Percentiles rank a stretch among this genome's conserved stretches.
These are phyloP conservation scores for Phanerochaete carnosa DNA, from an alignment of 768 basidiomycete species.

Conservation along the genomic window DNA sequence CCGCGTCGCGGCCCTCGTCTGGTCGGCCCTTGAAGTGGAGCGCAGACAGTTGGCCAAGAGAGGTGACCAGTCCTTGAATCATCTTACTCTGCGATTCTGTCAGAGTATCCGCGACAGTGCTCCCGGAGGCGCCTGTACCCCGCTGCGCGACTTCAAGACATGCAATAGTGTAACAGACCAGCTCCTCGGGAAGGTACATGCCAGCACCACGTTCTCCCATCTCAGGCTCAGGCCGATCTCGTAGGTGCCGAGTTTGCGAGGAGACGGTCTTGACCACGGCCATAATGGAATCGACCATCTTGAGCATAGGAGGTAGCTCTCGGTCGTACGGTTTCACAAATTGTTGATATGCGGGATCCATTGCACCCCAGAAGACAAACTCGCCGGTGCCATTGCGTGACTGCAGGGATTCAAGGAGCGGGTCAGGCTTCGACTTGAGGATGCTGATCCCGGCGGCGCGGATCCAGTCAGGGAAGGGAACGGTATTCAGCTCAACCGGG, in stretches of 20 bases:
- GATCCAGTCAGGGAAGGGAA: slow-evolving; percentile 86
- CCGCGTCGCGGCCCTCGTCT: slow-evolving; percentile 73
- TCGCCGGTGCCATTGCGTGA: slow-evolving; percentile 81
- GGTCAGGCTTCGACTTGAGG: slow-evolving; percentile 78
- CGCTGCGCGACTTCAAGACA: slow-evolving; percentile 79
- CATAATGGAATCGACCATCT: slow-evolving; percentile 88
- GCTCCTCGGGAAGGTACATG: slow-evolving; percentile 88
- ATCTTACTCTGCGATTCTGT: slow-evolving; percentile 76
- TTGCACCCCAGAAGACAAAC: slow-evolving; percentile 86
- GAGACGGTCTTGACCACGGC: slow-evolving; percentile 75
- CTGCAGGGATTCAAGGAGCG: slow-evolving; percentile 66
- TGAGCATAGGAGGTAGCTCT: slow-evolving; percentile 54
- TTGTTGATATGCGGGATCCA: slow-evolving; percentile 66
- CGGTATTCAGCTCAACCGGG: slow-evolving; percentile 46
- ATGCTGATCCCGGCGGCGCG: slow-evolving; percentile 86
- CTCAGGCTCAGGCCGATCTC: slow-evolving; percentile 74
- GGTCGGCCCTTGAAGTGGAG: slow-evolving; percentile 67
- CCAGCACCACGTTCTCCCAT: slow-evolving; percentile 74
- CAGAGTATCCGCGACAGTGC: slow-evolving; percentile 66
- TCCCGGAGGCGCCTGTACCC: slow-evolving; percentile 48
- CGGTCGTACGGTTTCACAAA: slow-evolving; percentile 51
- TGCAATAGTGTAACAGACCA: slow-evolving; percentile 85
- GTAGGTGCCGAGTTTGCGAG: slow-evolving; percentile 78
- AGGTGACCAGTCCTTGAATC: slow-evolving; percentile 72
- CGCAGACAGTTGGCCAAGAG: slow-evolving; percentile 61